Evolutionary conservation across 2,329 filamentous ascomycete genomes (phyloP).

Genomic region (Pestalotiopsis sp.): DNA sequence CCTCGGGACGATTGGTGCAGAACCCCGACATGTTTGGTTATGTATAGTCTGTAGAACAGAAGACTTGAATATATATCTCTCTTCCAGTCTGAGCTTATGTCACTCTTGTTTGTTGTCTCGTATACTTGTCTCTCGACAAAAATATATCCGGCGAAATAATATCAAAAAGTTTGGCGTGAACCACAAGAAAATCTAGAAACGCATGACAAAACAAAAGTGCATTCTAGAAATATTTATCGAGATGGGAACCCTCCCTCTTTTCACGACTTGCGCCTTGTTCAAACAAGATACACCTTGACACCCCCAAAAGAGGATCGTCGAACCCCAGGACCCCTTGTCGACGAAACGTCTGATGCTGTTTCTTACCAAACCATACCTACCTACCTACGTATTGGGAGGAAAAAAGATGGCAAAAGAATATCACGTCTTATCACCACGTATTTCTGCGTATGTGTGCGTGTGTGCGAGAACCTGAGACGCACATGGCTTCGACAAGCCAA

Average conservation of each 20-base stretch:
- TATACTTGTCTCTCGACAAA: neutral
- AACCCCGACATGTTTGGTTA: conserved; percentile 7
- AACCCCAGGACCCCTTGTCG: neutral
- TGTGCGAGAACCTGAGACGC: neutral
- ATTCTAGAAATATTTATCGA: neutral
- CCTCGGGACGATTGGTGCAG: conserved; percentile 17
- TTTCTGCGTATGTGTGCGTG: neutral
- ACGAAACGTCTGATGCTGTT: conserved; percentile 9
- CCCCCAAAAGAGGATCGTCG: neutral
- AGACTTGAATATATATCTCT: neutral
- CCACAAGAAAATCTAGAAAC: no score
- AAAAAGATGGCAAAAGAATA: no score
- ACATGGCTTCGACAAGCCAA: neutral
- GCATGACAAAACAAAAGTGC: no score
- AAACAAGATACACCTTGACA: neutral
- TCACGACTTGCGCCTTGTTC: neutral
- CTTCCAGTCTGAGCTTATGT: neutral
- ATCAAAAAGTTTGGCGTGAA: neutral
- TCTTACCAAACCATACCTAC: neutral
- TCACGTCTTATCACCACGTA: neutral
- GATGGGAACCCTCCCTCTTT: neutral
- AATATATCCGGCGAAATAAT: neutral
- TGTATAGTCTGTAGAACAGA: neutral
- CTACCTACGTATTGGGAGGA: no score
- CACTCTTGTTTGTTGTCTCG: neutral